Conservation (phyloP, 108 stramenopile species). For the Cyclotella kingstonii region DNA sequence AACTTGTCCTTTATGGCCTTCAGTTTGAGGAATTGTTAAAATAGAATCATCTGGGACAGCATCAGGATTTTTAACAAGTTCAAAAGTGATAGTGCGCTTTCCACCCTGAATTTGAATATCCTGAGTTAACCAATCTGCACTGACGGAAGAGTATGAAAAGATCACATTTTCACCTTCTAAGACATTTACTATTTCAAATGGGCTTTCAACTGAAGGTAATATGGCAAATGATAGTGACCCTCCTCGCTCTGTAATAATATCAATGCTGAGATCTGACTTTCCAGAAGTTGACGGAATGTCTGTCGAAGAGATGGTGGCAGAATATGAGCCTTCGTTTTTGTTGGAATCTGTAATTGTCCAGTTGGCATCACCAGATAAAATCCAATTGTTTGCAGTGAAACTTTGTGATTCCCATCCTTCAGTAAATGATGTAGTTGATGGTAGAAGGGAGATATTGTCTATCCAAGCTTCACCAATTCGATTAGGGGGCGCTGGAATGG, state of each 20-base stretch:
- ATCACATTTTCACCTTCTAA: conserved; percentile 23
- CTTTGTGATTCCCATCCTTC: conserved; percentile 40
- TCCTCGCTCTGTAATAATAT: conserved; percentile 43
- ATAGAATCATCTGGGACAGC: conserved; percentile 17
- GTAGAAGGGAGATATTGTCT: conserved; percentile 36
- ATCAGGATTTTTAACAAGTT: conserved; percentile 36
- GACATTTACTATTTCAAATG: conserved; percentile 31
- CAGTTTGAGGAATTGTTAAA: conserved; percentile 17
- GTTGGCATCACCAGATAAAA: conserved; percentile 29
- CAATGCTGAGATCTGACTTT: conserved; percentile 32
- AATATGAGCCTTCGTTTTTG: conserved; percentile 19
- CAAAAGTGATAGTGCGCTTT: conserved; percentile 37
- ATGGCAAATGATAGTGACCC: conserved; percentile 18
- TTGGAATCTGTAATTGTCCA: conserved; percentile 36
- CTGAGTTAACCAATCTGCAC: conserved; percentile 21
- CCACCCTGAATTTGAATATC: conserved; percentile 36
- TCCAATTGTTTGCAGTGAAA: conserved; percentile 34
- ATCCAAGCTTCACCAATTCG: conserved; percentile 44
- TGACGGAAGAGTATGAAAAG: conserved; percentile 5
- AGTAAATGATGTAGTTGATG: conserved; percentile 18
- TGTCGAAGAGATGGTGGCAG: conserved; percentile 25
- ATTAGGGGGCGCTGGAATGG: conserved; percentile 16
- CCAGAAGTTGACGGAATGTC: conserved; percentile 27
- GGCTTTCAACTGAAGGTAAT: conserved; percentile 21
- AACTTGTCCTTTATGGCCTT: conserved; percentile 23